These are phyloP conservation scores for Shiraia bambusicola DNA, from an alignment of 2,329 filamentous ascomycete species.

Conservation along the genomic window DNA sequence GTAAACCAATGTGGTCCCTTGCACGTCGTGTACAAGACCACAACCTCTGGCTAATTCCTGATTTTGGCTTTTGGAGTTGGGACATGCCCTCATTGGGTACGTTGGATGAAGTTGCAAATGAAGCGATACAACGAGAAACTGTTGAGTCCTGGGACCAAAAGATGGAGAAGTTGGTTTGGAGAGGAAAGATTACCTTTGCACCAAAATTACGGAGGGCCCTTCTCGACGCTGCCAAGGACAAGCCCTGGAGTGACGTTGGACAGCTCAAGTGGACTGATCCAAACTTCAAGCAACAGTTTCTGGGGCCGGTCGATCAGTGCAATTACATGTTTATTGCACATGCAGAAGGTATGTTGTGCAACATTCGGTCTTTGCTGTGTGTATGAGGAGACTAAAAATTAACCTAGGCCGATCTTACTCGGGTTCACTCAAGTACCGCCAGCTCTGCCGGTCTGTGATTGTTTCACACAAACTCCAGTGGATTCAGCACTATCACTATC, in stretches of 20 bases:
- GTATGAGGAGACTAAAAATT: constrained; percentile 15
- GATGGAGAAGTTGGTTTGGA: constrained; percentile 38
- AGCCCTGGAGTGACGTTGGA: constrained; percentile 37
- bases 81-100: constrained; percentile 37
- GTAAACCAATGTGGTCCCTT: constrained; percentile 36
- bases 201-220: constrained; percentile 34
- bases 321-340: constrained; percentile 58
- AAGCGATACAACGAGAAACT: constrained; percentile 29
- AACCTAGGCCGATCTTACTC: constrained; percentile 48
- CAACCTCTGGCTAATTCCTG: constrained; percentile 39
- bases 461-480: constrained; percentile 40
- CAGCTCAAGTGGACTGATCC: constrained; percentile 32
- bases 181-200: constrained; percentile 36
- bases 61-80: constrained; percentile 42
- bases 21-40: constrained; percentile 34
- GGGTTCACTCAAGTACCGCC: constrained; percentile 55
- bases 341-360: constrained; percentile 50
- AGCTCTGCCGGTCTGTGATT: constrained; percentile 50
- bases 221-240: constrained; percentile 31
- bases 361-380: neutral
- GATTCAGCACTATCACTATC: constrained; percentile 40
- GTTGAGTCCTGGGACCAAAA: constrained; percentile 36
- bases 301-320: constrained; percentile 57
- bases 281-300: constrained; percentile 43
- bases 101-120: constrained; percentile 29